Evolutionary conservation across 2,329 filamentous ascomycete species (phyloP).

Genomic region (Alternaria gaisen): DNA sequence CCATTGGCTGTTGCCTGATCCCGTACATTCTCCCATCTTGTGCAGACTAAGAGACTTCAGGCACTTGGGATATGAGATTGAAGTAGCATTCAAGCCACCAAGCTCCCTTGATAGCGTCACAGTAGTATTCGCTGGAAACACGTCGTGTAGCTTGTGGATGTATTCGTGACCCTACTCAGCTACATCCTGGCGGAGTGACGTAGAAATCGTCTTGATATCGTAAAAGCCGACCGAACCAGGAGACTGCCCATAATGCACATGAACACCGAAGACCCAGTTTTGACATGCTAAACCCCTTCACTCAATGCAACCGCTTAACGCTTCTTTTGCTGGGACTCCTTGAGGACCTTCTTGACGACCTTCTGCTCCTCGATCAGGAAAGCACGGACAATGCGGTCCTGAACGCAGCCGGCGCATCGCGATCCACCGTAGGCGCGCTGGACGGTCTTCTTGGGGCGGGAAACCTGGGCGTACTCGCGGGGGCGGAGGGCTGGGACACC

Average conservation of each 20-base stretch:
- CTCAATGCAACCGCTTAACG: conserved; percentile 47
- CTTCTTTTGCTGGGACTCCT: conserved; percentile 90
- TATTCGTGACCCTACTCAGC: conserved; percentile 49
- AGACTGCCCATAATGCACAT: conserved; percentile 54
- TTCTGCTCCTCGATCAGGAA: conserved; percentile 99
- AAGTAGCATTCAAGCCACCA: conserved; percentile 5
- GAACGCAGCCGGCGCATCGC: conserved; percentile 98
- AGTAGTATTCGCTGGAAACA: conserved; percentile 3
- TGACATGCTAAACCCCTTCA: conserved; percentile 45
- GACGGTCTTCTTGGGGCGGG: conserved; percentile 99
- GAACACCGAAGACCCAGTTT: conserved; percentile 53
- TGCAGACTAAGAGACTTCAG: not conserved
- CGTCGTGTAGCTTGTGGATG: conserved; percentile 41
- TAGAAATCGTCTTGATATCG: conserved; percentile 51
- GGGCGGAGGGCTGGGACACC: conserved; percentile 98
- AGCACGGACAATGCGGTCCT: conserved; percentile 95
- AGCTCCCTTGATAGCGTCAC: conserved; percentile 5
- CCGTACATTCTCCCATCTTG: not conserved
- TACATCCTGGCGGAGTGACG: conserved; percentile 45
- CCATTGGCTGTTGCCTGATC: not conserved
- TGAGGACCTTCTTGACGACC: conserved; percentile 99
- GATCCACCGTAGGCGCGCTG: conserved; percentile 97
- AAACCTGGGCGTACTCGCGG: conserved; percentile 96
- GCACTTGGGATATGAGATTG: conserved; percentile 3
- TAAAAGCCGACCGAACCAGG: conserved; percentile 50